Evolutionary conservation across 768 basidiomycete species (phyloP), one percentile per base, ranked within the genome.

Genomic region (Paxillus rubicundulus): DNA sequence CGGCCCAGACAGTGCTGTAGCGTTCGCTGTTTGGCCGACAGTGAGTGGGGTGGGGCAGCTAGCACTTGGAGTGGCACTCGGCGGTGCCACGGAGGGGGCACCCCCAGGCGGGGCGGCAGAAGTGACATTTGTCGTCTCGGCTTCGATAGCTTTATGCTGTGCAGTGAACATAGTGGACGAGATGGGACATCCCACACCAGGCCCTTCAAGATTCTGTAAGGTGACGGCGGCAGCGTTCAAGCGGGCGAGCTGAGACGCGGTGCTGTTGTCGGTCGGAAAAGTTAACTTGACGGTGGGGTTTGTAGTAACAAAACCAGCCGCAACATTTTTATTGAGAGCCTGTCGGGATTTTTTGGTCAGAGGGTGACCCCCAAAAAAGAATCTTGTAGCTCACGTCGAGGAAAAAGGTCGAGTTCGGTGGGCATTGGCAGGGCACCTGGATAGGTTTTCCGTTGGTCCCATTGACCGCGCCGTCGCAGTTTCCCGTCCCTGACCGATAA

Each of bases 191-290:
- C 86, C 88, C 5, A 75, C 66, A 36, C 87, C 88, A 0, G 84
- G 74, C 1, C 86, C 87, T 45, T 76, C 72, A 38, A 89, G 65
- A 66, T 89, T 90, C 71, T 90, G 88, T n/a, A 89, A 71, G 6
- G 87, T 85, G 34, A 86, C 77, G 10, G 82, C 61, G 5, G 81
- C 77, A 24, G 86, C 77, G 43, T 80, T 70, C 53, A 89, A 72
- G 30, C 87, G 82, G 0, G 82, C 72, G 41, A 78, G 66, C 61
- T 82, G 74, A 43, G 81, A 80, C 8, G 65, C 68, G 50, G 72
- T 75, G 6, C 79, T 81, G 57, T 74, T 70, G 58, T 82, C 85
- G 2, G 78, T 78, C 2, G 86, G 87, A 77, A 86, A 91, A 13
- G 77, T 74, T 2, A 88, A 70, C 14, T 64, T 49, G 47, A 88